Evolutionary conservation across 371 early-diverging fungal species (phyloP), one percentile per base, ranked within the genome.

Genomic region (Lichtheimia corymbifera): DNA sequence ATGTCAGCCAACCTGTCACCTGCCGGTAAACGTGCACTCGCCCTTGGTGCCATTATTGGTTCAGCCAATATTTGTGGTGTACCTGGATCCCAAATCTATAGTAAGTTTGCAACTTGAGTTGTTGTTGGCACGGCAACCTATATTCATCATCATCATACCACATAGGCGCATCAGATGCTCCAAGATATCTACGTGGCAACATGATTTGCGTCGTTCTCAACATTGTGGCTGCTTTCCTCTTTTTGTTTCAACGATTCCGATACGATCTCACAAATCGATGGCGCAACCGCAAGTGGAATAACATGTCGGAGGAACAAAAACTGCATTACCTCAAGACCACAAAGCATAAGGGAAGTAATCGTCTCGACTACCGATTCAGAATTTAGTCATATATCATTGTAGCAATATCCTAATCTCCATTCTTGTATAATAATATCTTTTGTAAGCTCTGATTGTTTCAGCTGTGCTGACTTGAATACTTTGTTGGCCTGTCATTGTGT

Each of bases 1-100:
- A 75, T 79, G 62, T 73, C 83, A n/a, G 65, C 71, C 11, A 82
- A 82, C 53, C 55, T 78, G 5, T 77, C 83, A 11, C 80, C 80
- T 3, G 67, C 68, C 7, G 83, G 80, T 11, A 82, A 82, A 54
- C 69, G 83, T 6, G 71, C 83, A 2, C 68, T 82, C n/a, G 79
- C 78, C 2, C 55, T 82, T 17, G 76, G 77, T 28, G 68, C 74
- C 22, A 76, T 68, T n/a, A 72, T 80, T 59, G 78, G 71, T 7
- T 71, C 73, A 6, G 72, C 71, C 11, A 77, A 80, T 41, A 61
- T 77, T 40, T 67, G 68, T 59, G 58, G 77, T 28, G 76, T 61
- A 4, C 64, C 66, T 7, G 68, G 68, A 17, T 49, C 58, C 20
- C 56, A 58, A 20, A 57, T 68, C 27, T 68, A 68, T 47, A 41